Evolutionary conservation across 2,329 filamentous ascomycete genomes (phyloP), one percentile per base, ranked within the genome.

Genomic region (Epichloe coenophiala): DNA sequence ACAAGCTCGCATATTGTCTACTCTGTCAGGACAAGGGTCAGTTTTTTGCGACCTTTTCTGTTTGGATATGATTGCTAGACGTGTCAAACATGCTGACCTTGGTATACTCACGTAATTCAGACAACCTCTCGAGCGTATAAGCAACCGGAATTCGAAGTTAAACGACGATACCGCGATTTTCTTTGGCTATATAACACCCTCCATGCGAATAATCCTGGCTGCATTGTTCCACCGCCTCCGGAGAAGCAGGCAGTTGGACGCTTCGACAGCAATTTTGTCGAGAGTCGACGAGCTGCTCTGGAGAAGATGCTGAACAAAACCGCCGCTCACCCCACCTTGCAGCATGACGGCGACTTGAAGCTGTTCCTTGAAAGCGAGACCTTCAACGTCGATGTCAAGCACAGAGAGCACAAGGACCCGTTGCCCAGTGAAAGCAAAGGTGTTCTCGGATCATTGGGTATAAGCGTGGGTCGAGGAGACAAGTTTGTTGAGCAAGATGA

Each of bases 401-500:
- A 98, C 70, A 95, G 95, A 68, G 91, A 97, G 67, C 83, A 91
- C 50, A 84, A 88, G 60, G 89, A 96, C 53, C 87, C 88, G 2
- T 81, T 88, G 49, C 75, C 94, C 4, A 81, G 81, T 41, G 93
- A 97, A 69, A 95, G 83, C 71, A 97, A 97, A 70, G 90, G 93
- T 49, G 84, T 97, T 72, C 80, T 97, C 59, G 88, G 89, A 60
- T 87, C 84, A 15, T 76, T 96, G 49, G 88, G 88, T 21, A 77
- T 93, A 55, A 86, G 77, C 55, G 81, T 91, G 27, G 86, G 90
- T 33, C 78, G 82, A 52, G 76, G 81, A 49, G 83, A 77, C 60
- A 98, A 98, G 67, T 98, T 98, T 69, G 82, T 98, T 39, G 93
- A 98, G 68, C 93, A 97, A 63, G 93, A 98, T 65, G 93, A 98